These are phyloP conservation scores for Dovyalis caffra DNA, from an alignment of 345 rosid species.

Conservation along the genomic window DNA sequence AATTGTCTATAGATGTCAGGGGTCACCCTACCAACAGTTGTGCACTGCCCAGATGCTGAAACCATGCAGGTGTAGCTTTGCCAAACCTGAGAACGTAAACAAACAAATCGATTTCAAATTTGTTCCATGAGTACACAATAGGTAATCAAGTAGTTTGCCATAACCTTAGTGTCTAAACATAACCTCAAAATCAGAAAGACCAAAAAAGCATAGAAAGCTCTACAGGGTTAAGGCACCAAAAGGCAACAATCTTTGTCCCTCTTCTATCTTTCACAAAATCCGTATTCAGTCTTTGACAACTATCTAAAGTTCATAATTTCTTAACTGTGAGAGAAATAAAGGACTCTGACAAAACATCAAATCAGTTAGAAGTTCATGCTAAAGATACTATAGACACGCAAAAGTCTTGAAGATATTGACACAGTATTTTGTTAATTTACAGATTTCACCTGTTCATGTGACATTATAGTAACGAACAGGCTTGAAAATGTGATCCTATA, in stretches of 20 bases:
- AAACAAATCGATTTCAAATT: not conserved
- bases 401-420: too few species aligned
- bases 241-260: too few species aligned
- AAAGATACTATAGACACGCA: too few species aligned
- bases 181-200: not conserved
- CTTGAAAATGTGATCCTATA: too few species aligned
- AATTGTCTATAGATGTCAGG: slow-evolving; percentile 57
- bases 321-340: not conserved
- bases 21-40: slow-evolving; percentile 76
- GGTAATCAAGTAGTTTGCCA: not conserved
- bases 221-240: too few species aligned
- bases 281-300: too few species aligned
- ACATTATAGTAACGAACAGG: too few species aligned
- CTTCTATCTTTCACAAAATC: too few species aligned
- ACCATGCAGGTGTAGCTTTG: slow-evolving; percentile 56
- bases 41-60: slow-evolving; percentile 52
- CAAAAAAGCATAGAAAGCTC: not conserved
- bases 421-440: too few species aligned
- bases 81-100: slow-evolving; percentile 66
- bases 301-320: not conserved
- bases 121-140: not conserved
- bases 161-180: too few species aligned
- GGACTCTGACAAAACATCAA: not conserved
- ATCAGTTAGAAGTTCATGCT: too few species aligned
- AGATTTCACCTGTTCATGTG: too few species aligned